These are phyloP conservation scores for Tylopilus sp. DNA, from an alignment of 1,284 basidiomycete species.

Conservation along the genomic window DNA sequence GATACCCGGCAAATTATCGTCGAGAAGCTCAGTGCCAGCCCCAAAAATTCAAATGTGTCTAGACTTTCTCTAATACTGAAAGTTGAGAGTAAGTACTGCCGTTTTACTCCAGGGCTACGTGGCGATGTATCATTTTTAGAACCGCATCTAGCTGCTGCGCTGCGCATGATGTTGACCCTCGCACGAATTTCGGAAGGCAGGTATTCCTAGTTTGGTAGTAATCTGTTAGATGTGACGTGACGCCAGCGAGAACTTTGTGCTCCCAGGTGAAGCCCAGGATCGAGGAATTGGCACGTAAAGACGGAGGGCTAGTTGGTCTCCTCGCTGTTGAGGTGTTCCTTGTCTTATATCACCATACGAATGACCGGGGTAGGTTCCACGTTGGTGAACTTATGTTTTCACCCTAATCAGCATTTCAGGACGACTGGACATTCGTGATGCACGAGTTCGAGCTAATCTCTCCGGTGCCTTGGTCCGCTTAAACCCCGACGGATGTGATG, in stretches of 20 bases:
- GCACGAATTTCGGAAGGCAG: constrained; percentile 14
- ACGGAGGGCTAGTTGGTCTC: constrained; percentile 14
- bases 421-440: constrained; percentile 1
- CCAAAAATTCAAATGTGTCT: neutral
- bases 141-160: constrained; percentile 9
- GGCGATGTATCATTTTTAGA: constrained; percentile 7
- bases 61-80: constrained; percentile 20
- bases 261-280: constrained; percentile 7
- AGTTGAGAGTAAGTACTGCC: constrained; percentile 6
- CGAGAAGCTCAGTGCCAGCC: constrained; percentile 6
- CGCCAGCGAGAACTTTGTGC: constrained; percentile 11
- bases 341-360: constrained; percentile 7
- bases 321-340: constrained; percentile 25
- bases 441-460: constrained; percentile 18
- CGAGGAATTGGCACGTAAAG: constrained; percentile 13
- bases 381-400: neutral
- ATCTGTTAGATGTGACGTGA: neutral
- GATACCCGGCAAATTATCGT: constrained; percentile 7
- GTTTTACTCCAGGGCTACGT: neutral
- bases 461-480: constrained; percentile 14
- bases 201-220: neutral
- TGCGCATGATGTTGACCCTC: constrained; percentile 23
- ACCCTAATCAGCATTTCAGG: constrained; percentile 5
- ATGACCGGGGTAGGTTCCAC: constrained; percentile 2
- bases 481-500: neutral